A percentile compares a stretch with the other conserved stretches of the same genome.
phyloP scores from a whole-genome alignment of 768 basidiomycete genomes.

The Tulasnella sp. region DNA sequence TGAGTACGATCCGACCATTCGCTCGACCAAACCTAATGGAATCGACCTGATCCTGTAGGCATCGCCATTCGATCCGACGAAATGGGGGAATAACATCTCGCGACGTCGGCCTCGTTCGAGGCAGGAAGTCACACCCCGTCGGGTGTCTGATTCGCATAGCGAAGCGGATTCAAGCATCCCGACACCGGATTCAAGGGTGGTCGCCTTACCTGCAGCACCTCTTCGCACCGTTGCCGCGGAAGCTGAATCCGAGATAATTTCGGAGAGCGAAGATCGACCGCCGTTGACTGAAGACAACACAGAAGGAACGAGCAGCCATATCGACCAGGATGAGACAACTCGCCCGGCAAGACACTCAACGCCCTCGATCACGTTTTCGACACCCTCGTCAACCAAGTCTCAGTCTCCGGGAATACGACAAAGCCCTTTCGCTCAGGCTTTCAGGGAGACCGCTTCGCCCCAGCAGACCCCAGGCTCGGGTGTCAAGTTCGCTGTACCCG shows the following conservation, averaged over 20 bases:
- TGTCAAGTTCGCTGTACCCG: background rate
- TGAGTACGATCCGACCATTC: background rate
- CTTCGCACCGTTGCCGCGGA: background rate
- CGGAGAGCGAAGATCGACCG: background rate
- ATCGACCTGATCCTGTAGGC: background rate
- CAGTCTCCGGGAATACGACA: background rate
- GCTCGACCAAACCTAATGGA: background rate
- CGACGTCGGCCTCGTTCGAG: background rate
- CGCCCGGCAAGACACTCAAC: background rate
- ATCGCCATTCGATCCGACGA: conserved; percentile 6
- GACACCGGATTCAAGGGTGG: background rate
- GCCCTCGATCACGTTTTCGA: background rate
- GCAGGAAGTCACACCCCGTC: background rate
- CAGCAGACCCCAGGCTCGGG: background rate
- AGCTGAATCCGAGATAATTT: background rate
- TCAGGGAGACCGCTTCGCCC: background rate
- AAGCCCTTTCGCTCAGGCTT: background rate
- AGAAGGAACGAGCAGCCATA: background rate
- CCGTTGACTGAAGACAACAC: background rate
- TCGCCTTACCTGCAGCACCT: background rate
- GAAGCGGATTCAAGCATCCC: background rate
- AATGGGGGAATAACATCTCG: conserved; percentile 5
- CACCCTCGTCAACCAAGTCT: background rate
- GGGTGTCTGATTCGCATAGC: background rate
- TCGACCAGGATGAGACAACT: background rate